phyloP scores from a whole-genome alignment of 495 filamentous ascomycete species.

The Penicillium lividum region DNA sequence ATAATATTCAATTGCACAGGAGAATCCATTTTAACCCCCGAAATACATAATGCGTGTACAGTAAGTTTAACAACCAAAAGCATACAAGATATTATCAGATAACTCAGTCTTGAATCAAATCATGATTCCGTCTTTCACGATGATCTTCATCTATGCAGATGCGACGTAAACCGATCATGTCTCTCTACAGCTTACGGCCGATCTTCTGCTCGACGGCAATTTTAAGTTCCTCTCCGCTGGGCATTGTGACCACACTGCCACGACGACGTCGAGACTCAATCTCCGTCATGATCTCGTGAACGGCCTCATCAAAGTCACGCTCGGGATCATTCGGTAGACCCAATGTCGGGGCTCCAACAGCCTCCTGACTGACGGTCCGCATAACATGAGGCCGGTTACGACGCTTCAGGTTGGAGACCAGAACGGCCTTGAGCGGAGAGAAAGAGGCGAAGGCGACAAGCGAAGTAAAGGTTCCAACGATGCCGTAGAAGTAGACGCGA shows the following conservation, averaged over 20 bases:
- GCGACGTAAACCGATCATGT: neutral
- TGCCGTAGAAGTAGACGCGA: conserved; percentile 85
- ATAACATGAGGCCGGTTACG: conserved; percentile 43
- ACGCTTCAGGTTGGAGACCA: conserved; percentile 60
- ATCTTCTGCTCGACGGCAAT: conserved; percentile 48
- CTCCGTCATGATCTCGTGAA: conserved; percentile 72
- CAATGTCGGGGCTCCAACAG: conserved; percentile 57
- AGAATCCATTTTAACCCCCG: neutral
- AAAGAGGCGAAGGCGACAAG: conserved; percentile 79
- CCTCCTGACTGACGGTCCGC: conserved; percentile 34
- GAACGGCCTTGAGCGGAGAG: conserved; percentile 67
- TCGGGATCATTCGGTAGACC: conserved; percentile 78
- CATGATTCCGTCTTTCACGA: neutral
- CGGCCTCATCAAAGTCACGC: conserved; percentile 75
- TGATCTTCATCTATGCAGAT: neutral
- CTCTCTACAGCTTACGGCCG: conserved; percentile 36
- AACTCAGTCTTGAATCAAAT: neutral
- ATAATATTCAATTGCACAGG: too few relatives aligned
- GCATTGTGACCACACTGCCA: conserved; percentile 52
- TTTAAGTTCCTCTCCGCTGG: conserved; percentile 48
- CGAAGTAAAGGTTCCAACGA: conserved; percentile 62
- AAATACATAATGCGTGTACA: neutral
- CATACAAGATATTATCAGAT: neutral
- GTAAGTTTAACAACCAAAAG: neutral
- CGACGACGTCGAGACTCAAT: conserved; percentile 60